Conservation (phyloP, 805 yeast species). For the Candida takata region DNA sequence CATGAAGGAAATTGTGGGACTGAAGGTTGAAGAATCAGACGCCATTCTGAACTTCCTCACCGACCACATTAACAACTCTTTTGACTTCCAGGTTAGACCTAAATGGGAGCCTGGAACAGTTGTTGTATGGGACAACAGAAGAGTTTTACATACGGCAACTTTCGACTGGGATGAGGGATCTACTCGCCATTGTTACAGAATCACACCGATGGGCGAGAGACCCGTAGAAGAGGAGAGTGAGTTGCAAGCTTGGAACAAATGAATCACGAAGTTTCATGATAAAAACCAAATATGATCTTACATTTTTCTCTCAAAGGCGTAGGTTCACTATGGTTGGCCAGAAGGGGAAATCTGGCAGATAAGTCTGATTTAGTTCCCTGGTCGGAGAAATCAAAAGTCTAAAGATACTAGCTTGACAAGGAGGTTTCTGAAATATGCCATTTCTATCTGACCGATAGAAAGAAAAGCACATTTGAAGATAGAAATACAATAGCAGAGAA, state of each 20-base stretch:
- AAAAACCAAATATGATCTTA: too few species aligned
- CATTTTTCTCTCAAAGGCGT: too few species aligned
- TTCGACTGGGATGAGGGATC: constrained; percentile 65
- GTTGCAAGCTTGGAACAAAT: constrained; percentile 20
- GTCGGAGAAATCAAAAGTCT: too few species aligned
- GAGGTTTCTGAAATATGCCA: too few species aligned
- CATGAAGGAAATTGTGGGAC: constrained; percentile 60
- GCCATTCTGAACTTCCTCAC: constrained; percentile 50
- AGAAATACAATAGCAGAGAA: too few species aligned
- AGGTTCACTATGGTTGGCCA: too few species aligned
- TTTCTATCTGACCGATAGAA: too few species aligned
- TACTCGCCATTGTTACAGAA: constrained; percentile 66
- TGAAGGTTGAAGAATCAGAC: constrained; percentile 67
- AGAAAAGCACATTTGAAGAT: too few species aligned
- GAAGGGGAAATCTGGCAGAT: too few species aligned
- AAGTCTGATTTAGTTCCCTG: too few species aligned
- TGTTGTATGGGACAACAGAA: constrained; percentile 75
- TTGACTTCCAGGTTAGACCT: constrained; percentile 66
- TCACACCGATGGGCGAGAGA: constrained; percentile 67
- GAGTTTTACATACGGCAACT: constrained; percentile 60
- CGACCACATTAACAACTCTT: constrained; percentile 42
- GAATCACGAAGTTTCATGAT: too few species aligned
- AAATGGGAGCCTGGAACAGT: constrained; percentile 65
- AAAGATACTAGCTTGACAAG: too few species aligned
- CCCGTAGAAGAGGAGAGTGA: constrained; percentile 48